Conservation (phyloP, 1,139 yeast species). For the Kodamaea ohmeri region DNA sequence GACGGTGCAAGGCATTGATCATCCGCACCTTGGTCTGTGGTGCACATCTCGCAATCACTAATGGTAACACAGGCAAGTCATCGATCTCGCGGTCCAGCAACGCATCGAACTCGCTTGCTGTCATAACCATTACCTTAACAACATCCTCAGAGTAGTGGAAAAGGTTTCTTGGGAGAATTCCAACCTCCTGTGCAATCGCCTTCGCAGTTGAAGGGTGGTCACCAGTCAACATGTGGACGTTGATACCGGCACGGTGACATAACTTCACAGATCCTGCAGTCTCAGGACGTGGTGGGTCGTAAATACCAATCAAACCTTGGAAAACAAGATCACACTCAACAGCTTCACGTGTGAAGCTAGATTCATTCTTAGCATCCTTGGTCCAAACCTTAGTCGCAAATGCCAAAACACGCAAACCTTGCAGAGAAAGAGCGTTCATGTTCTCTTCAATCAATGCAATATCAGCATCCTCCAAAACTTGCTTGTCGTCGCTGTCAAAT, state of each 20-base stretch:
- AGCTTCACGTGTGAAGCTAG: constrained; percentile 17
- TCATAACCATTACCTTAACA: constrained; percentile 37
- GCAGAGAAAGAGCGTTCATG: constrained; percentile 36
- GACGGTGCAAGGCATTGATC: constrained; percentile 49
- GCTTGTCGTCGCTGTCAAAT: constrained; percentile 17
- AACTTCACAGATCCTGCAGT: constrained; percentile 42
- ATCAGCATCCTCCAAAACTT: constrained; percentile 26
- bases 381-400: constrained; percentile 30
- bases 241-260: constrained; percentile 52
- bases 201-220: constrained; percentile 54
- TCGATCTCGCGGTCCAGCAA: constrained; percentile 31
- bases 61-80: constrained; percentile 32
- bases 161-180: constrained; percentile 44
- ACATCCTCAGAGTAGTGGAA: constrained; percentile 36
- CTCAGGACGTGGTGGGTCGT: constrained; percentile 56
- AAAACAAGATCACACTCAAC: constrained; percentile 38
- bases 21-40: constrained; percentile 52
- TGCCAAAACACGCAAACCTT: constrained; percentile 48
- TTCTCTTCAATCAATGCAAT: constrained; percentile 26
- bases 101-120: constrained; percentile 47
- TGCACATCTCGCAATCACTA: constrained; percentile 50
- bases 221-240: constrained; percentile 54
- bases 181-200: constrained; percentile 52
- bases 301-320: constrained; percentile 50
- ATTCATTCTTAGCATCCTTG: background rate